phyloP scores from a whole-genome alignment of 1,284 basidiomycete species.

The Rhodotorula sp. region DNA sequence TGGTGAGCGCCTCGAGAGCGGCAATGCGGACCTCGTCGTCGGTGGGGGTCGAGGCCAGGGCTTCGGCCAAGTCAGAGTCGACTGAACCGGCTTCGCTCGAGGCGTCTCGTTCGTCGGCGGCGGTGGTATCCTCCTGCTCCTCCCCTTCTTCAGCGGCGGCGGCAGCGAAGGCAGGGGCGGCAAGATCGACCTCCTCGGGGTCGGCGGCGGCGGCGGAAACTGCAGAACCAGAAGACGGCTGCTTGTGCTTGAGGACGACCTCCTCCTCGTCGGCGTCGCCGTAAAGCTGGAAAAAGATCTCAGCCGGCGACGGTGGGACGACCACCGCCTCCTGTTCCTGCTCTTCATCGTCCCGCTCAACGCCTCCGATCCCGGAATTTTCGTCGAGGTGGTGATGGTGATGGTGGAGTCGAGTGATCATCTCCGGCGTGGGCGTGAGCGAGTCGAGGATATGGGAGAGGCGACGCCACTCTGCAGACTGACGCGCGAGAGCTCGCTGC shows the following conservation, averaged over 20 bases:
- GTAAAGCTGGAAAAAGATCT: neutral
- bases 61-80: neutral
- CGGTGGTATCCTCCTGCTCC: constrained; percentile 5
- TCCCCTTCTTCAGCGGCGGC: neutral
- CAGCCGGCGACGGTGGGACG: neutral
- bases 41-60: constrained; percentile 5
- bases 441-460: too few relatives aligned
- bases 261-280: neutral
- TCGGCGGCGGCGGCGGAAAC: neutral
- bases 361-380: neutral
- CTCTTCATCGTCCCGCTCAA: neutral
- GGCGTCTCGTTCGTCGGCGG: neutral
- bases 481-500: neutral
- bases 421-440: too few relatives aligned
- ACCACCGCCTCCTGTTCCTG: neutral
- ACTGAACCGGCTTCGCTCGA: constrained; percentile 1
- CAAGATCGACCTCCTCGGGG: neutral
- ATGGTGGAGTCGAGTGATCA: too few relatives aligned
- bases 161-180: neutral
- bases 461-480: too few relatives aligned
- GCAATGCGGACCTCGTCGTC: neutral
- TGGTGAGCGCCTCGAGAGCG: constrained; percentile 8
- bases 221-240: neutral
- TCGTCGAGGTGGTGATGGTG: neutral
- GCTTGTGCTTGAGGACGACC: neutral